Conservation (phyloP, 179 eudicot genomes). For the Beta corolliflora region DNA sequence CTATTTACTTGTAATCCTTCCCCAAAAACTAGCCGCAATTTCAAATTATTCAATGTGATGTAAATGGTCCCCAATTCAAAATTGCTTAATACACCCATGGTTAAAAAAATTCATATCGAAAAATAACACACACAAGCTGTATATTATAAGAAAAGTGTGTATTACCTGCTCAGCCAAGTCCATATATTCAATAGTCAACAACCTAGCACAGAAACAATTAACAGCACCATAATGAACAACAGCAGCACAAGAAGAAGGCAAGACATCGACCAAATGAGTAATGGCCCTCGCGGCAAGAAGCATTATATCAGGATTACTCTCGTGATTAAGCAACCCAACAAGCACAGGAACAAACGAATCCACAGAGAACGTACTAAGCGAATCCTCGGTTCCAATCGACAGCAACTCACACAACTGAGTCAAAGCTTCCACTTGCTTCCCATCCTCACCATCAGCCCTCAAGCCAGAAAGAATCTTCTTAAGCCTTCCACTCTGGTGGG, state of each 20-base stretch:
- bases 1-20: not conserved
- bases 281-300: conserved; percentile 91
- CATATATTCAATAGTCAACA: conserved; percentile 97
- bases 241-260: conserved; percentile 90
- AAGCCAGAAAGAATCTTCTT: conserved; percentile 86
- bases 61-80: not conserved
- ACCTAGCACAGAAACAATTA: conserved; percentile 82
- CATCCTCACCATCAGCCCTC: conserved; percentile 96
- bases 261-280: conserved; percentile 90
- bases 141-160: not conserved
- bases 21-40: not conserved
- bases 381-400: conserved; percentile 93
- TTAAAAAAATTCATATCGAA: not conserved
- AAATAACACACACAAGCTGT: not conserved
- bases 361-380: conserved; percentile 82
- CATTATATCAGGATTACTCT: conserved; percentile 98
- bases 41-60: not conserved
- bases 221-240: conserved; percentile 99
- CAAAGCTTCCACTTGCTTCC: conserved; percentile 87
- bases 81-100: not conserved
- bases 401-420: conserved; percentile 95
- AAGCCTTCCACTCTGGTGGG: conserved; percentile 86
- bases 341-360: conserved; percentile 95
- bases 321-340: conserved; percentile 88
- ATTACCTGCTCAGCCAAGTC: conserved; percentile 99